Evolutionary conservation across 495 filamentous ascomycete species (phyloP).

Genomic region (Bryoglossum gracile): DNA sequence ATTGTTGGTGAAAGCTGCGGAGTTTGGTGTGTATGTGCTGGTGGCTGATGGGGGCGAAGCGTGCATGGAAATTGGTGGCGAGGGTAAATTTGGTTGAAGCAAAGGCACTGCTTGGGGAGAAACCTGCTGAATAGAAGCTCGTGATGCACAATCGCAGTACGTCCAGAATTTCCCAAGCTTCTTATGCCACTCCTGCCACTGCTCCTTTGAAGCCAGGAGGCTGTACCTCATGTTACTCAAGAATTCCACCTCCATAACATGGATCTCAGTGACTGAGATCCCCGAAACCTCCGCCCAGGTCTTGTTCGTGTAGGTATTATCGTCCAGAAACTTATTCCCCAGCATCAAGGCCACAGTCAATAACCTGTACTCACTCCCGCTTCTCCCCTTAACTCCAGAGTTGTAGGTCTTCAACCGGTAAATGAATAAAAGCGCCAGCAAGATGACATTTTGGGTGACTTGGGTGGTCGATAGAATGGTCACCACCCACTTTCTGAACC

Average conservation of each 20-base stretch:
- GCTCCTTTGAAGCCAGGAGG: slow-evolving; percentile 69
- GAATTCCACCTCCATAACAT: slow-evolving; percentile 99
- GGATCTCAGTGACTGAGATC: slow-evolving; percentile 90
- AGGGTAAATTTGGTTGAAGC: slow-evolving; percentile 27
- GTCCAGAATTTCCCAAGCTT: slow-evolving; percentile 70
- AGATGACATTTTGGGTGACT: slow-evolving; percentile 91
- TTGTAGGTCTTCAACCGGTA: slow-evolving; percentile 89
- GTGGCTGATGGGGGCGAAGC: slow-evolving; percentile 28
- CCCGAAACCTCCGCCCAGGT: slow-evolving; percentile 98
- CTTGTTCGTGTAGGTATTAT: slow-evolving; percentile 99
- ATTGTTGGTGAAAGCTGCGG: slow-evolving; percentile 27
- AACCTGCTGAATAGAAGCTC: slow-evolving; percentile 21
- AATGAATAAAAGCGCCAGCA: slow-evolving; percentile 87
- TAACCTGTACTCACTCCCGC: slow-evolving; percentile 91
- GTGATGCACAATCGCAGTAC: slow-evolving; percentile 64
- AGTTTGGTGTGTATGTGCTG: slow-evolving; percentile 18
- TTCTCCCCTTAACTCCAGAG: slow-evolving; percentile 76
- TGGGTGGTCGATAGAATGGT: slow-evolving; percentile 89
- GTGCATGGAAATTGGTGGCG: slow-evolving; percentile 26
- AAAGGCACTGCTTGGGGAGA: slow-evolving; percentile 40
- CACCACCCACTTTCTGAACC: slow-evolving; percentile 91
- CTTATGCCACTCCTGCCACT: slow-evolving; percentile 83
- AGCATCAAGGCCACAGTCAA: slow-evolving; percentile 97
- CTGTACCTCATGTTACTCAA: slow-evolving; percentile 97
- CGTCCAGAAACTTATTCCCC: slow-evolving; percentile 97